Evolutionary conservation across 768 basidiomycete species (phyloP), one percentile per base, ranked within the genome.

Genomic region (Mycena filopes): DNA sequence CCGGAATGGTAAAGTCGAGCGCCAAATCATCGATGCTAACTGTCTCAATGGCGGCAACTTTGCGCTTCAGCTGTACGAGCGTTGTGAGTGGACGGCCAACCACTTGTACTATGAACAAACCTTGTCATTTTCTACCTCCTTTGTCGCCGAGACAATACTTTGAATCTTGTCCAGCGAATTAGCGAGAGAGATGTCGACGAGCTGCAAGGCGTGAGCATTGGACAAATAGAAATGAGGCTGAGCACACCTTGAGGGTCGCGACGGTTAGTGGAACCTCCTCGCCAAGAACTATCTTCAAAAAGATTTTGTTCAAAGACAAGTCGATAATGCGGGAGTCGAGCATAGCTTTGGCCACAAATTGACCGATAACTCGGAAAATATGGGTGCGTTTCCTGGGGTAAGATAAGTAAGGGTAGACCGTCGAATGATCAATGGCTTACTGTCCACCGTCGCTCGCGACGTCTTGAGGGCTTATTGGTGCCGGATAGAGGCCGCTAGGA

Each of bases 311-410:
- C 76, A 99, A 89, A 29, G 93, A 90, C 69, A 99, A 82, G 76
- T 99, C 98, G 78, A 99, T 97, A 74, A 99, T 98, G 21, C 98
- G 88, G 12, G 96, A 98, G 78, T 99, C 98, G 46, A 99, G 82
- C 85, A 99, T 89, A 4, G 97, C 96, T 79, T 98, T 97, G 11
- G 96, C 98, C 26, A 98, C 90, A 77, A 99, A 98, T 77, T 97
- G 94, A 4, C 98, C 98, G 49, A 99, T 89, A 23, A 96, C 90
- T 43, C 91, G 88, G 76, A 96, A 90, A 55, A 97, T 86, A 71
- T 95, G 92, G 7, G 91, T 91, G 26, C 89, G 86, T 82, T 95
- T 95, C 73, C 93, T 95, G 72, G 18, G 41, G 63, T 43, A 60
- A 33, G n/a, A 29, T 60, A n/a, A 43, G 51, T 25, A 18, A 28